Percentiles rank a stretch among this genome's conserved stretches.
Evolutionary conservation across 208 protist genomes (phyloP).

Genomic region (Herpetomonas tarakana): DNA sequence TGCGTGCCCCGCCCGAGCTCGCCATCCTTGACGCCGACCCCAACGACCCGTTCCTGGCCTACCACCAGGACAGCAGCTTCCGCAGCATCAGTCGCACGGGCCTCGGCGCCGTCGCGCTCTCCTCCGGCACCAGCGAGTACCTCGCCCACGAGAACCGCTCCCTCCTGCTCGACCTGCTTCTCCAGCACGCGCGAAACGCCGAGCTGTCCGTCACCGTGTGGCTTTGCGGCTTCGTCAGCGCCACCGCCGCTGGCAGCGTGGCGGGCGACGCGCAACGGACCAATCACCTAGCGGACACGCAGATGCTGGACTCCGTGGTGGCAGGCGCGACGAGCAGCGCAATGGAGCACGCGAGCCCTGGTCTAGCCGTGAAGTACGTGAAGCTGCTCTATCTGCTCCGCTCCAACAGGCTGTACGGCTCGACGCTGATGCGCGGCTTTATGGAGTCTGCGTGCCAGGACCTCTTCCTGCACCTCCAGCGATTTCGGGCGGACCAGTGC

Average conservation of each 20-base stretch:
- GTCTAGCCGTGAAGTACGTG: slow-evolving; percentile 79
- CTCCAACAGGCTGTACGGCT: slow-evolving; percentile 55
- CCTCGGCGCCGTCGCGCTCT: slow-evolving; percentile 24
- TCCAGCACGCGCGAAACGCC: slow-evolving; percentile 44
- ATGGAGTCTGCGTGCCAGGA: slow-evolving; percentile 50
- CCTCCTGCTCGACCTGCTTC: slow-evolving; percentile 81
- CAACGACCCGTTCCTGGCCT: background rate
- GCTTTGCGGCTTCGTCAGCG: slow-evolving; percentile 49
- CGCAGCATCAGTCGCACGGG: background rate
- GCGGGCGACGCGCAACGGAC: slow-evolving; percentile 8
- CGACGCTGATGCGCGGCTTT: slow-evolving; percentile 34
- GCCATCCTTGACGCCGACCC: slow-evolving; percentile 58
- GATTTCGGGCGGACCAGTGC: slow-evolving; percentile 40
- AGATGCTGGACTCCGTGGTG: slow-evolving; percentile 59
- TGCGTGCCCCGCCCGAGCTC: slow-evolving; percentile 63
- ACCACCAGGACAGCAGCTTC: slow-evolving; percentile 11
- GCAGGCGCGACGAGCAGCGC: slow-evolving; percentile 40
- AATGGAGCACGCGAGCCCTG: slow-evolving; percentile 47
- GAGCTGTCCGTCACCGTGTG: slow-evolving; percentile 51
- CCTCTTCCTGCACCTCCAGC: slow-evolving; percentile 66
- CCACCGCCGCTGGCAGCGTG: slow-evolving; percentile 4
- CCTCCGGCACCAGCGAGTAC: slow-evolving; percentile 33
- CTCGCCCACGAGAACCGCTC: slow-evolving; percentile 23
- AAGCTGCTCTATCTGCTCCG: slow-evolving; percentile 73
- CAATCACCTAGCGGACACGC: slow-evolving; percentile 17